Evolutionary conservation across 2,329 filamentous ascomycete species (phyloP).

Genomic region (Aspergillus glaucus): DNA sequence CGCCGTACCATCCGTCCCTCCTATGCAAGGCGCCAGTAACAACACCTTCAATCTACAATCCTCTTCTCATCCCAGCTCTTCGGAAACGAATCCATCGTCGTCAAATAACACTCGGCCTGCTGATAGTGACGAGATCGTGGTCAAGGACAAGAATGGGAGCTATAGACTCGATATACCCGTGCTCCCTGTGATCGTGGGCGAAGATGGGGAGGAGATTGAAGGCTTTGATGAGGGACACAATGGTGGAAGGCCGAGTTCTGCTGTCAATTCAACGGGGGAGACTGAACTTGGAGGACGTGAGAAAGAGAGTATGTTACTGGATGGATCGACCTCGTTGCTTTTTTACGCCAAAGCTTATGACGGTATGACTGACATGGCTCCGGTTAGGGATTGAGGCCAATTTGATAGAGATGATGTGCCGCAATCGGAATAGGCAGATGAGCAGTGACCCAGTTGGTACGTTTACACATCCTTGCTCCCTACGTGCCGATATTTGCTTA

Average conservation of each 20-base stretch:
- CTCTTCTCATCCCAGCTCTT: slow-evolving; percentile 15
- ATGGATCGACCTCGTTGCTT: too few species aligned
- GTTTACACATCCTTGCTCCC: slow-evolving; percentile 12
- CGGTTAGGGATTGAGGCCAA: slow-evolving; percentile 40
- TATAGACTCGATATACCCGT: slow-evolving; percentile 43
- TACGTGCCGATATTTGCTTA: not conserved
- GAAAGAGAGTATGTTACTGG: slow-evolving; percentile 34
- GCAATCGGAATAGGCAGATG: slow-evolving; percentile 44
- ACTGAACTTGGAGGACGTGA: slow-evolving; percentile 26
- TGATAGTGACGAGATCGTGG: slow-evolving; percentile 44
- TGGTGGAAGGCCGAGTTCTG: slow-evolving; percentile 49
- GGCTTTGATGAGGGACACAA: slow-evolving; percentile 46
- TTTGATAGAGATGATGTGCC: slow-evolving; percentile 39
- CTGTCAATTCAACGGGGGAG: slow-evolving; percentile 48
- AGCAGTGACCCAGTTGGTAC: slow-evolving; percentile 60
- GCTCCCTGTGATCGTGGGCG: slow-evolving; percentile 30
- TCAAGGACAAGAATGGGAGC: slow-evolving; percentile 43
- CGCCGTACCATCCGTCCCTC: slow-evolving; percentile 27
- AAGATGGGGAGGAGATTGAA: slow-evolving; percentile 38
- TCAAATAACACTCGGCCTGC: slow-evolving; percentile 13
- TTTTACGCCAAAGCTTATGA: not conserved
- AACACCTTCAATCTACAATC: slow-evolving; percentile 18
- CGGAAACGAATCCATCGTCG: slow-evolving; percentile 15
- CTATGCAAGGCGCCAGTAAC: slow-evolving; percentile 10
- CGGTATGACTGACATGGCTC: not conserved